A percentile compares a stretch with the other conserved stretches of the same genome.
Conservation (phyloP, 2,329 filamentous ascomycete genomes). For the Botryotinia calthae region DNA sequence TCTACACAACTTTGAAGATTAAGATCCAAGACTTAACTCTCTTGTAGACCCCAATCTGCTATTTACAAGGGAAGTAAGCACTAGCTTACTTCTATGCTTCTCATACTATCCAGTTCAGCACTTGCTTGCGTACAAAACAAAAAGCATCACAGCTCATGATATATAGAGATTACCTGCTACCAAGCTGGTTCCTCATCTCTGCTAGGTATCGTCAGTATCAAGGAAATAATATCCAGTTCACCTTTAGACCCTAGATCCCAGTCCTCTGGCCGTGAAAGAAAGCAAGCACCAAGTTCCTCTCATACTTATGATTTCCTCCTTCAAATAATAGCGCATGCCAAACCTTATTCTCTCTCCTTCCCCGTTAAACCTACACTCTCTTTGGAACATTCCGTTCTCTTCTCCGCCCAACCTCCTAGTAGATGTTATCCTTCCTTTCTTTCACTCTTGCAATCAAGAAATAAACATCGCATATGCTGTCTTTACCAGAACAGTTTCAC, state of each 20-base stretch:
- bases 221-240: neutral
- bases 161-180: neutral
- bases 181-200: neutral
- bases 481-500: too few species aligned
- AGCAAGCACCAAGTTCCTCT: neutral
- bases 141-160: neutral
- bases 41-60: neutral
- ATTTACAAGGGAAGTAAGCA: neutral
- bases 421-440: neutral
- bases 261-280: neutral
- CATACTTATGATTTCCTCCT: neutral
- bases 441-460: neutral
- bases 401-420: too few species aligned
- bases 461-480: too few species aligned
- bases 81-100: neutral
- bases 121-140: neutral
- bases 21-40: neutral
- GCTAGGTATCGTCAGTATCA: neutral
- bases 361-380: neutral
- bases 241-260: neutral
- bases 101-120: neutral
- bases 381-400: neutral
- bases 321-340: neutral
- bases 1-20: neutral
- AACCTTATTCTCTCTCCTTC: accelerated